Evolutionary conservation across 2,329 filamentous ascomycete genomes (phyloP), one percentile per base, ranked within the genome.

Genomic region (Eurotiales sp.): DNA sequence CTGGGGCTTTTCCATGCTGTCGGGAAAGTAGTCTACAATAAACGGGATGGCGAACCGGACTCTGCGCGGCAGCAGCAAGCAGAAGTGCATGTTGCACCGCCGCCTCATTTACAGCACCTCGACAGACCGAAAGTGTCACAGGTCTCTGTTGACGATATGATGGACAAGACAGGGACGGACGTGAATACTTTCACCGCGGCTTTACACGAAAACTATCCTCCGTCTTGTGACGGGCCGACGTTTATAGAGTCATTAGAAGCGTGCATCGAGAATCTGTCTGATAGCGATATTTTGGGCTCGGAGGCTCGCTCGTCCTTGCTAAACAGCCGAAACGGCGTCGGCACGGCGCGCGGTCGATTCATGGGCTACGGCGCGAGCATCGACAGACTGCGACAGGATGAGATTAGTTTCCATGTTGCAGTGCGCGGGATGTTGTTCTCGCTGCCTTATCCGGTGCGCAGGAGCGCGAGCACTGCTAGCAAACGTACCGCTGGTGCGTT

Each of bases 1-100:
- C 76, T 99, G 2, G 93, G 92, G 1, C 90, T 99, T 46, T 99
- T 99, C 64, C 93, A 99, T 67, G 90, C 93, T 0, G 88, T 97
- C 11, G 93, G 92, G 3, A 96, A 93, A 65, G 88, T 99, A 2
- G 85, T 97, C 1, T 95, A 97, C 73, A 99, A 99, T 73, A 99
- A 96, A 67, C 82, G 93, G 41, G 80, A 87, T 25, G 80, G 87
- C 19, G 83, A 86, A 50, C 23, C 65, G 55, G 41, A 68, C 70
- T 58, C 64, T 36, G 52, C 63, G 34, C 54, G 64, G 40, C 53
- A 65, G 8, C 64, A 64, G 8, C 70, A 76, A 27, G 64, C 69
- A 2, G 69, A 70, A 15, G n/a, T 42, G 6, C 73, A 73, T 3
- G 83, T 86, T 59, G 68, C 69, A 21, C 72, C 89, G 15, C 86